Percentiles rank a stretch among this genome's conserved stretches.
Evolutionary conservation across 768 basidiomycete species (phyloP).

Genomic region (Boletus edulis): DNA sequence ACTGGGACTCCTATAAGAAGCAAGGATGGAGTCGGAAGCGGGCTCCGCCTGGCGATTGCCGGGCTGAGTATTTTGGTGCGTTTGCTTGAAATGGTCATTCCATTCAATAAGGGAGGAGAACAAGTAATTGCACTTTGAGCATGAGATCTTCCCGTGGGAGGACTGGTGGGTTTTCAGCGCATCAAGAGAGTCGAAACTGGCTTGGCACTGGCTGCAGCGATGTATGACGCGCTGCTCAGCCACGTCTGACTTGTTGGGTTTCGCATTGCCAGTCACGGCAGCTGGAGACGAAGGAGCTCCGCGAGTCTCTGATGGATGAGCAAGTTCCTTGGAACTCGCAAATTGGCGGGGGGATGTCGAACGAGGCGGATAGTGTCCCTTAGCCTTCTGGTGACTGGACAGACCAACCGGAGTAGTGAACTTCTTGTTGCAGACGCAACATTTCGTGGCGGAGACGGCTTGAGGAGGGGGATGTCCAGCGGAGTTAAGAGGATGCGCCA

Average conservation of each 20-base stretch:
- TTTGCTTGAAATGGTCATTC: conserved; percentile 26
- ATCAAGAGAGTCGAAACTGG: conserved; percentile 12
- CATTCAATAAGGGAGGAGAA: conserved; percentile 26
- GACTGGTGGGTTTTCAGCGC: conserved; percentile 21
- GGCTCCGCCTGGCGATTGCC: conserved; percentile 5
- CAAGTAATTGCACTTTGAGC: conserved; percentile 23
- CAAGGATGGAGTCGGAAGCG: conserved; percentile 1
- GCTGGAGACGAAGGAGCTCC: background rate
- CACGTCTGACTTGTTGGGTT: background rate
- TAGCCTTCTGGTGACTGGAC: conserved; percentile 21
- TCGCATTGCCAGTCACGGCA: background rate
- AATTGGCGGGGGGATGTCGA: conserved; percentile 2
- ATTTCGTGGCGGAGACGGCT: conserved; percentile 12
- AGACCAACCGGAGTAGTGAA: conserved; percentile 19
- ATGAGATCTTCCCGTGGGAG: conserved; percentile 20
- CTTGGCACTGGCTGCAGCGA: conserved; percentile 20
- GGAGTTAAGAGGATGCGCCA: conserved; percentile 9
- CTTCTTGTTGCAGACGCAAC: conserved; percentile 26
- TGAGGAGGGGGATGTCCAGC: conserved; percentile 1
- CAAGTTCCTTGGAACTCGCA: background rate
- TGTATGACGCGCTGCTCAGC: conserved; percentile 6
- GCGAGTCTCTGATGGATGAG: conserved; percentile 2
- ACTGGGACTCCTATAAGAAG: conserved; percentile 10
- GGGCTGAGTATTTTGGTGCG: conserved; percentile 10
- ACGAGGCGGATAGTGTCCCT: conserved; percentile 18